Evolutionary conservation across 108 stramenopile genomes (phyloP).

Genomic region (Skeletonema potamos): DNA sequence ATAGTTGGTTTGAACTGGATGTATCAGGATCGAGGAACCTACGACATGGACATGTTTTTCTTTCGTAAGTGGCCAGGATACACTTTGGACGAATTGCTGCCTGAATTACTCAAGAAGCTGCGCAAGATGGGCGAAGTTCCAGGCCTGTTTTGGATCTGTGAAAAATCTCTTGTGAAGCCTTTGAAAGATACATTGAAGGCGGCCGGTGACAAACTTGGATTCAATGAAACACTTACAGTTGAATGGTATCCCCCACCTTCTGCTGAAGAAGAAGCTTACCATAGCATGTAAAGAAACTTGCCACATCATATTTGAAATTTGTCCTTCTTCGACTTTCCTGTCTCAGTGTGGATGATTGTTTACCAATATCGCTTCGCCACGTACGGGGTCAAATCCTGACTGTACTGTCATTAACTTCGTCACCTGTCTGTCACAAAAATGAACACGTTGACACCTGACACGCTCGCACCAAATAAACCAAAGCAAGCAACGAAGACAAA

Average conservation of each 20-base stretch:
- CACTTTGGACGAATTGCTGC: conserved; percentile 13
- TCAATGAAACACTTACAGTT: background rate
- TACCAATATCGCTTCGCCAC: no score
- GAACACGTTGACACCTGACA: no score
- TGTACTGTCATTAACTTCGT: no score
- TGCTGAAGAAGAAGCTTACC: conserved; percentile 18
- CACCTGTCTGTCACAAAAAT: no score
- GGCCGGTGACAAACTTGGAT: conserved; percentile 1
- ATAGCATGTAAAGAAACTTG: background rate
- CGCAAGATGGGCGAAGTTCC: conserved; percentile 1
- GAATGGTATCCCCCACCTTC: conserved; percentile 26
- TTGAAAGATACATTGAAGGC: conserved; percentile 1
- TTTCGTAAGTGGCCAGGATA: conserved; percentile 14
- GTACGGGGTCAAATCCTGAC: no score
- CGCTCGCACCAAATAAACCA: no score
- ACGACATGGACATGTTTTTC: background rate
- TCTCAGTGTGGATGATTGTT: no score
- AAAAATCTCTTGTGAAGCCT: conserved; percentile 7
- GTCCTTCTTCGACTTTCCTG: no score
- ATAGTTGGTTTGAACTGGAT: background rate
- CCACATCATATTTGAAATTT: background rate
- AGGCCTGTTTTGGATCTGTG: conserved; percentile 8
- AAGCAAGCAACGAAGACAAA: no score
- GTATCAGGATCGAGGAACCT: background rate
- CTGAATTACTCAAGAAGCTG: conserved; percentile 1